phyloP scores from a whole-genome alignment of 1,284 basidiomycete species.

The Pseudozyma flocculosa region DNA sequence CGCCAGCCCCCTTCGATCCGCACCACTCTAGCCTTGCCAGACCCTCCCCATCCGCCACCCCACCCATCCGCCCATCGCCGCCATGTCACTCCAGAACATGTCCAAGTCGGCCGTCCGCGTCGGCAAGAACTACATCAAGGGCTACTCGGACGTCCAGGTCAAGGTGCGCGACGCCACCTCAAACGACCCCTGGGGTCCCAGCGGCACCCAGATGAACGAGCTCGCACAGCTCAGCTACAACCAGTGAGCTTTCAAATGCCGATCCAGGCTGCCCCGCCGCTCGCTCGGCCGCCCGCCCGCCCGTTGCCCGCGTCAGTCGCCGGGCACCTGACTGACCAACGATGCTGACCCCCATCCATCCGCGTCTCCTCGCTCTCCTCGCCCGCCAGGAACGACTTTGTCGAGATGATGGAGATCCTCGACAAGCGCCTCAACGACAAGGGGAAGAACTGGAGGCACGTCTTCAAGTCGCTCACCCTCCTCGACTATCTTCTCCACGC shows the following conservation, averaged over 20 bases:
- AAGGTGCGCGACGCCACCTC: slow-evolving; percentile 98
- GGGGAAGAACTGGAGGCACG: slow-evolving; percentile 99
- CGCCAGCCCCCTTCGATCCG: no score
- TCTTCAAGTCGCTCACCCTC: slow-evolving; percentile 97
- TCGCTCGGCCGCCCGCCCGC: not conserved
- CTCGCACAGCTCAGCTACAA: slow-evolving; percentile 96
- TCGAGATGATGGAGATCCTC: slow-evolving; percentile 99
- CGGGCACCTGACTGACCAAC: no score
- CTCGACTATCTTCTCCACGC: slow-evolving; percentile 96
- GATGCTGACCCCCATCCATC: no score
- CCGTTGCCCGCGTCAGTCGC: no score
- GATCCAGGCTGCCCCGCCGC: no score
- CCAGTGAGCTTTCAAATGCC: slow-evolving; percentile 70
- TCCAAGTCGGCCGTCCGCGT: slow-evolving; percentile 55
- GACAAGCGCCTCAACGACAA: slow-evolving; percentile 99
- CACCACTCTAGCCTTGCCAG: no score
- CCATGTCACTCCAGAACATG: slow-evolving; percentile 55
- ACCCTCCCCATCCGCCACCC: no score
- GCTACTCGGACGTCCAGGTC: slow-evolving; percentile 67
- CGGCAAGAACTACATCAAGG: slow-evolving; percentile 58
- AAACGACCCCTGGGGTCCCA: slow-evolving; percentile 99
- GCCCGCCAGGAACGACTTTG: slow-evolving; percentile 79
- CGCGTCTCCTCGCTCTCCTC: not conserved
- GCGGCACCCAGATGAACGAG: slow-evolving; percentile 95
- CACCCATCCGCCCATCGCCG: no score